Conservation (phyloP, 495 filamentous ascomycete species). For the Aspergillus panamensis region DNA sequence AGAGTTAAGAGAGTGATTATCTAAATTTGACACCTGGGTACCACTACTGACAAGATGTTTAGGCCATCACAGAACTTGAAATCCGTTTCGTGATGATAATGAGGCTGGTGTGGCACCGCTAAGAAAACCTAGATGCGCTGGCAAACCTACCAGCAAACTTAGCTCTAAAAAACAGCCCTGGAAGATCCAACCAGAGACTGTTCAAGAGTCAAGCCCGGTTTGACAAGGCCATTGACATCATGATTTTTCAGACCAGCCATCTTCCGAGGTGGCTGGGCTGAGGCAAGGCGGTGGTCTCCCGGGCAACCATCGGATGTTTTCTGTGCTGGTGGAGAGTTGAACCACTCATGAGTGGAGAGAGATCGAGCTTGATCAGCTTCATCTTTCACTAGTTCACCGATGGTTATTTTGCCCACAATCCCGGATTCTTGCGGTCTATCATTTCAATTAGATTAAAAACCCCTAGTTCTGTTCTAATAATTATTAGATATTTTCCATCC, state of each 20-base stretch:
- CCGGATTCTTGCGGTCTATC: background rate
- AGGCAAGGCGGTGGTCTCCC: conserved; percentile 11
- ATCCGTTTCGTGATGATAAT: background rate
- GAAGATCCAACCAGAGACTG: background rate
- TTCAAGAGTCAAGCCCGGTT: background rate
- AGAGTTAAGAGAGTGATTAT: no score
- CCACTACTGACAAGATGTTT: background rate
- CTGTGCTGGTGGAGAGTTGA: conserved; percentile 11
- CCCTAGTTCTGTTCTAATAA: conserved; percentile 15
- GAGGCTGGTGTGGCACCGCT: no score
- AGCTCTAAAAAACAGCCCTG: background rate
- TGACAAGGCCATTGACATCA: conserved; percentile 1
- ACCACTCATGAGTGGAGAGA: conserved; percentile 17
- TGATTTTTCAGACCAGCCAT: background rate
- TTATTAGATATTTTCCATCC: background rate
- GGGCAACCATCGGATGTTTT: conserved; percentile 17
- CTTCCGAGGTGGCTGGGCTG: conserved; percentile 3
- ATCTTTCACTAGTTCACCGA: conserved; percentile 9
- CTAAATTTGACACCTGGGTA: no score
- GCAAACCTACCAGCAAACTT: background rate
- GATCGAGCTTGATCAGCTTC: conserved; percentile 16
- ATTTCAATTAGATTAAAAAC: conserved; percentile 8
- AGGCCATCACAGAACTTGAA: background rate
- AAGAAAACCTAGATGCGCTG: background rate
- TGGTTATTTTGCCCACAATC: conserved; percentile 19